phyloP scores from a whole-genome alignment of 495 filamentous ascomycete genomes.

The Hyaloscypha hepaticicola region DNA sequence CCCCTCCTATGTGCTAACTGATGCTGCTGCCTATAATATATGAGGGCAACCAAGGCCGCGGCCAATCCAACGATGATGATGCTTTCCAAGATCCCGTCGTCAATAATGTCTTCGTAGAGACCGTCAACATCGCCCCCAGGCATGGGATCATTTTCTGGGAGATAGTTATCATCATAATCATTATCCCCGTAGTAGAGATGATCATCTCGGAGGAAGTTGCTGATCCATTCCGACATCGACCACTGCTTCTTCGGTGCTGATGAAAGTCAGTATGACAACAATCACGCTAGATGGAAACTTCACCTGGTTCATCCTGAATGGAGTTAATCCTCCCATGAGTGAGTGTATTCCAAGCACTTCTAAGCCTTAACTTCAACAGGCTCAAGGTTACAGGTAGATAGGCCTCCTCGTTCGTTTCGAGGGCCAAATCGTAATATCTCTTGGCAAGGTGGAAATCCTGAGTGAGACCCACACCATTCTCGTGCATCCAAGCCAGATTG shows the following conservation, averaged over 20 bases:
- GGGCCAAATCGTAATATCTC: constrained; percentile 87
- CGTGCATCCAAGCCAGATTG: constrained; percentile 99
- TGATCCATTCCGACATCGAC: constrained; percentile 80
- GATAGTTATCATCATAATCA: constrained; percentile 54
- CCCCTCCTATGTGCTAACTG: constrained; percentile 46
- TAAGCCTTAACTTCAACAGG: constrained; percentile 77
- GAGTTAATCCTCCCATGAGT: constrained; percentile 86
- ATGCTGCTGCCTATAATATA: constrained; percentile 81
- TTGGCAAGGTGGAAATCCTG: constrained; percentile 99
- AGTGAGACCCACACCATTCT: constrained; percentile 88
- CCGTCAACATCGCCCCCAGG: constrained; percentile 55
- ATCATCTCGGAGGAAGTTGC: constrained; percentile 78
- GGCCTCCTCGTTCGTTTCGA: constrained; percentile 88
- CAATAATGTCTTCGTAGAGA: constrained; percentile 68
- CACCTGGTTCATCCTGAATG: constrained; percentile 86
- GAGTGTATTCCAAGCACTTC: constrained; percentile 91
- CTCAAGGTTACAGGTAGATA: constrained; percentile 93
- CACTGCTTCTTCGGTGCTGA: constrained; percentile 65
- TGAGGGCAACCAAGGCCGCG: constrained; percentile 68
- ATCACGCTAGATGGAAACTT: constrained; percentile 24
- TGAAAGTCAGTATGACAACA: not conserved
- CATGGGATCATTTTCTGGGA: constrained; percentile 53
- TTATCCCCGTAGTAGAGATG: constrained; percentile 58
- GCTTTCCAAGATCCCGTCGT: constrained; percentile 79
- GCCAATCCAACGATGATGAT: constrained; percentile 78